Base-by-base conservation (phyloP, 768 basidiomycete species). In the Suillus hirtellus region DNA sequence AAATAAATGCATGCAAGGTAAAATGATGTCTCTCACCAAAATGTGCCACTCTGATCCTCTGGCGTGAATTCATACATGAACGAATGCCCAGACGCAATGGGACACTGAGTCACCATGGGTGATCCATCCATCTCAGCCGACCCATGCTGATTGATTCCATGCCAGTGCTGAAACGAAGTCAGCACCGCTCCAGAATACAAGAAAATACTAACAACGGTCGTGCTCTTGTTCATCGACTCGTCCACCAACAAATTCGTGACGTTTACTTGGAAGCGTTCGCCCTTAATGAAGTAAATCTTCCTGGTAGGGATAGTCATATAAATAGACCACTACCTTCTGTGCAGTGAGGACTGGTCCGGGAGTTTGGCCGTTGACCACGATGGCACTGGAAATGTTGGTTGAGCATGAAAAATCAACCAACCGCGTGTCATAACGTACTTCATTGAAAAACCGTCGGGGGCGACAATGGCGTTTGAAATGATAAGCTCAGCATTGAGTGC, bases 71-170 rank as follows among this genome's bases (percentile, higher is more conserved):
- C 71, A 54, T 83, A 81, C 60, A 71, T 40, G 66, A 75, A 78
- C 0, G 76, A 75, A n/a, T 75, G 40, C 2, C 71, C 74, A 0
- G 79, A 69, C 4, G 69, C 65, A 35, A 78, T 80, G 7, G 79
- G 80, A 60, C 78, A 81, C 66, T 79, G 78, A 21, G 77, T 80
- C 14, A 82, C 78, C 63, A 79, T 79, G 1, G 76, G 70, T 21
- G 70, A 62, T 10, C 82, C 82, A 61, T 84, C 82, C 61, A 79
- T 79, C 53, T 74, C 77, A 2, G 75, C 77, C 6, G 74, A 72
- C 1, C 68, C 66, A 17, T 72, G 56, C 63, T 82, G 81, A 61
- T 78, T 77, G 19, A 82, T 56, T 1, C 81, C 82, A 62, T 82
- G 81, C 82, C 81, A 82, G 62, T 19, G 38, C 59, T 49, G 14